Evolutionary conservation across 257 asterid species (phyloP), one percentile per base, ranked within the genome.

Genomic region (Scutellaria minor): DNA sequence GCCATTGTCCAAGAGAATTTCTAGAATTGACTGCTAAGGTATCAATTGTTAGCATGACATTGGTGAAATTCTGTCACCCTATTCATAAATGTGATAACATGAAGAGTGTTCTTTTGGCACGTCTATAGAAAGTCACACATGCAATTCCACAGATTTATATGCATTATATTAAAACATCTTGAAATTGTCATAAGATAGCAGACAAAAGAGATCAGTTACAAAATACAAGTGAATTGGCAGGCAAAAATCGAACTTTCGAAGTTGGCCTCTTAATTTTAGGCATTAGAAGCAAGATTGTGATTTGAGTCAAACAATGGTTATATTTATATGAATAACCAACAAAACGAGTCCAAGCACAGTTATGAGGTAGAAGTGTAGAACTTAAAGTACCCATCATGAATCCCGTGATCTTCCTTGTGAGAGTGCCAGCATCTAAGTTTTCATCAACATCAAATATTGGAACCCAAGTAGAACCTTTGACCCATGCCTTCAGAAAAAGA

Each of bases 381-480:
- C 13, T 40, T 27, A 18, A 2, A 73, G 53, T 94, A 91, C 99
- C 99, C 96, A 94, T 85, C 85, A 90, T 75, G 72, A 85, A 94
- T 51, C 79, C 92, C 2, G 95, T 64, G 76, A 85, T 75, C 86
- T 88, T 94, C 88, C 81, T 84, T 53, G 97, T 82, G 68, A 94
- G 80, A 50, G 86, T 64, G 70, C 89, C 90, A 69, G 82, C 84
- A 84, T 91, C 96, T 68, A 91, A 56, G 65, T 78, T 63, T 40
- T 66, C 81, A 59, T 91, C 99, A 54, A 83, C 87, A 31, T 94
- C 96, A 80, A 94, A 94, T 83, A 94, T 78, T 41, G 99, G 99
- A 76, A 93, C 75, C 97, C 97, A 89, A 22, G 89, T 73, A 63
- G 98, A 91, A 80, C 96, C 91, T 83, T 85, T 93, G 69, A 88